A percentile compares a stretch with the other conserved stretches of the same genome.
phyloP scores from a whole-genome alignment of 139 green algal species.

The Mychonastes homosphaera region DNA sequence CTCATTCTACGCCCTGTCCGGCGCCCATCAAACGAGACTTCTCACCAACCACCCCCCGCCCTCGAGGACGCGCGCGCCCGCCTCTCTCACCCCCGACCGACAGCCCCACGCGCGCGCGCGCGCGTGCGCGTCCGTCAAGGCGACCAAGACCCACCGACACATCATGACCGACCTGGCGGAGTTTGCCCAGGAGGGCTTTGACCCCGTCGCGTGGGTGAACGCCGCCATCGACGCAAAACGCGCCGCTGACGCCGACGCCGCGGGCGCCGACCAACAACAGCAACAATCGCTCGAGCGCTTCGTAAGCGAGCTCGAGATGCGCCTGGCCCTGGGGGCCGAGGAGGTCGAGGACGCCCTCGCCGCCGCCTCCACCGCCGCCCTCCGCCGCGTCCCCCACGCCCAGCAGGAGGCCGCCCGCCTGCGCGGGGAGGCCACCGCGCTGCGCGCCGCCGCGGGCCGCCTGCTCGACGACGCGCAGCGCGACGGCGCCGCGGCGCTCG shows the following conservation, averaged over 20 bases:
- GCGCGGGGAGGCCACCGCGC: conserved; percentile 35
- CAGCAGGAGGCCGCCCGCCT: conserved; percentile 63
- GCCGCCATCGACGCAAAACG: neutral
- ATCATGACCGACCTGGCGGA: conserved; percentile 29
- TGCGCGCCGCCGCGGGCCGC: conserved; percentile 12
- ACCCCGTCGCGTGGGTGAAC: conserved; percentile 57
- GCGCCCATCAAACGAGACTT: no score
- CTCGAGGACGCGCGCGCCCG: no score
- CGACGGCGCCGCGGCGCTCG: conserved; percentile 14
- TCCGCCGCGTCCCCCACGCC: conserved; percentile 71
- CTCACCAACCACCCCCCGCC: no score
- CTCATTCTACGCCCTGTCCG: no score
- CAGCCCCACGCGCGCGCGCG: no score
- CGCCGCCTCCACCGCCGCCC: conserved; percentile 40
- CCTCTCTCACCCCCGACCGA: no score
- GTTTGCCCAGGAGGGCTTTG: conserved; percentile 46
- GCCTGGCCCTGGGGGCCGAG: conserved; percentile 27
- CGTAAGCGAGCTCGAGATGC: conserved; percentile 71
- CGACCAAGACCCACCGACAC: no score
- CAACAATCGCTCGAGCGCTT: conserved; percentile 40
- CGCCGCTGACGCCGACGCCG: neutral
- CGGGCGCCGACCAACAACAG: conserved; percentile 8
- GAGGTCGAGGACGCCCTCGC: conserved; percentile 3
- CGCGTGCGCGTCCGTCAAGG: no score
- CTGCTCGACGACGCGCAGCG: conserved; percentile 8